These are phyloP conservation scores for Metschnikowia borealis DNA, from an alignment of 805 yeast species.

Conservation along the genomic window DNA sequence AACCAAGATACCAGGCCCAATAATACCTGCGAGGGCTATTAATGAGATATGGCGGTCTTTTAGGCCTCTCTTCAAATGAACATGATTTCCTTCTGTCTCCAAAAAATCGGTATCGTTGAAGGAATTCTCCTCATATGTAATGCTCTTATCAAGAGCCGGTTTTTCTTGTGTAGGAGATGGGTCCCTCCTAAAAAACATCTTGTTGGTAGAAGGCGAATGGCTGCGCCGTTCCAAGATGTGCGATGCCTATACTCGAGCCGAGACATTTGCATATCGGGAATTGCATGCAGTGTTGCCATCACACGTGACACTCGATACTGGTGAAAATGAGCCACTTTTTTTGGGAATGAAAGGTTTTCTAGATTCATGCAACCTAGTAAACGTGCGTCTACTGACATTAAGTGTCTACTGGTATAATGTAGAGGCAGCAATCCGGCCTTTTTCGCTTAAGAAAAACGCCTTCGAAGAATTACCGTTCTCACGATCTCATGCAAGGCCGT, in stretches of 20 bases:
- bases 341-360: neutral
- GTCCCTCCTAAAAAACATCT: conserved; percentile 5
- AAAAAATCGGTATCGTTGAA: conserved; percentile 7
- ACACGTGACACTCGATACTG: conserved; percentile 6
- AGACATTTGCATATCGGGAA: neutral
- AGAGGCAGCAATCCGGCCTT: conserved; percentile 16
- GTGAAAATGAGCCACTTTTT: neutral
- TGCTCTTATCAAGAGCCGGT: conserved; percentile 2
- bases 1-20: conserved; percentile 57
- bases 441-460: conserved; percentile 7
- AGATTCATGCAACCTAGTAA: neutral
- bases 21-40: conserved; percentile 53
- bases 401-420: conserved; percentile 5
- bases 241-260: neutral
- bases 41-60: conserved; percentile 50
- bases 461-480: conserved; percentile 14
- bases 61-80: conserved; percentile 41
- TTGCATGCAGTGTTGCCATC: conserved; percentile 2
- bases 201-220: neutral
- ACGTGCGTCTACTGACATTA: neutral
- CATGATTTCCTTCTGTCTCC: conserved; percentile 9
- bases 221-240: neutral
- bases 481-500: conserved; percentile 19
- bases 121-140: conserved; percentile 5
- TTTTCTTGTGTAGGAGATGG: neutral